Base-by-base conservation (phyloP, 2,329 filamentous ascomycete genomes). In the Penicillium capsulatum region DNA sequence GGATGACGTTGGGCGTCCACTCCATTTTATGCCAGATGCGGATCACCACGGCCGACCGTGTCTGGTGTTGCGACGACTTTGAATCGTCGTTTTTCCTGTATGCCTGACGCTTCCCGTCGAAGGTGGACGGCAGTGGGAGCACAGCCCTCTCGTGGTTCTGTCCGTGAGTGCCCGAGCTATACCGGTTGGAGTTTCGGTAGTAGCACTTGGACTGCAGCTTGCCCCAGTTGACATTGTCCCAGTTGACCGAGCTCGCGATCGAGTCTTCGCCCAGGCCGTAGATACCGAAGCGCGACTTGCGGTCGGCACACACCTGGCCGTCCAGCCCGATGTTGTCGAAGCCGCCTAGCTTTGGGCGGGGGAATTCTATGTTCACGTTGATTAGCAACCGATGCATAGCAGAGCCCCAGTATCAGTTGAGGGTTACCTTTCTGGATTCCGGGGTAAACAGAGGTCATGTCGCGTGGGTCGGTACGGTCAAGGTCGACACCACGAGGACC, bases 401-500 rank as follows among this genome's bases (percentile, higher is more conserved):
- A 24, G 7, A 7, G 7, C 7, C 22, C 22, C 22, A 7, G 22
- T 11, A 24, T 7, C 22, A 11, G 22, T 7, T 11, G 22, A 24
- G 22, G 22, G 11, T 11, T 24, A 39, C 36, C 36, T 28, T 39
- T 27, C 14, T 39, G 36, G 17, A 17, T 34, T n/a, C 36, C 36
- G 3, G 19, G 29, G 29, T 39, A 39, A 7, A 39, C 36, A 16
- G 31, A 29, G 22, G 34, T 39, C 36, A 39, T 39, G 17, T 39
- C 36, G 15, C 34, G 30, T n/a, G 6, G 31, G 10, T 22, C 29
- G 15, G 6, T 13, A 30, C 36, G 36, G 31, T 39, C 15, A 3
- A 39, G 17, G 3, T 26, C 24, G 17, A 22, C 28, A 6, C 30
- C 36, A 3, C 36, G 36, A 7, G 36, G 36, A 7, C 36, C 36